Evolutionary conservation across 306 rosid species (phyloP).

Genomic region (Phaseolus lunatus): DNA sequence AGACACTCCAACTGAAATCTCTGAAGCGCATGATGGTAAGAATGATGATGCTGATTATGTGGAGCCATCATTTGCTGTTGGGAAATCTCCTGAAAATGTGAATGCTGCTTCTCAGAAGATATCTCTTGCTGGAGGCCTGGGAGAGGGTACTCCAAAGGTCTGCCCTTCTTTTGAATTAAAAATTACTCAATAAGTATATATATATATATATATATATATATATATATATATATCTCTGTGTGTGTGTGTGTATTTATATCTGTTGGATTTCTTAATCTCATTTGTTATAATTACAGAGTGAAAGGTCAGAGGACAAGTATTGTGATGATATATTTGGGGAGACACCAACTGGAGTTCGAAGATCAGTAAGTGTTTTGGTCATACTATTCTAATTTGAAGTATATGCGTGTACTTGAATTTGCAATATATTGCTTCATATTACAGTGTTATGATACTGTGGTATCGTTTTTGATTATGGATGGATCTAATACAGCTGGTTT

Average conservation of each 20-base stretch:
- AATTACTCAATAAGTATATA: not conserved
- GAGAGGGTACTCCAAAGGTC: constrained; percentile 96
- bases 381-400: constrained; percentile 8
- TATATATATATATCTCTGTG: constrained; percentile 10
- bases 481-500: not conserved
- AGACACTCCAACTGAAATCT: constrained; percentile 48
- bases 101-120: constrained; percentile 55
- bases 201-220: not conserved
- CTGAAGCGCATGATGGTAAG: constrained; percentile 55
- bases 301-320: constrained; percentile 72
- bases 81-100: constrained; percentile 75
- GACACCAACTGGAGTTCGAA: constrained; percentile 92
- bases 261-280: constrained; percentile 40
- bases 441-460: not conserved
- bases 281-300: constrained; percentile 68
- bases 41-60: constrained; percentile 54
- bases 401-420: not conserved
- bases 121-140: constrained; percentile 65
- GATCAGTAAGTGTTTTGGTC: constrained; percentile 59
- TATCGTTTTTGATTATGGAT: not conserved
- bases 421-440: not conserved
- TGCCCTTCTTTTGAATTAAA: constrained; percentile 22
- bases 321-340: constrained; percentile 99
- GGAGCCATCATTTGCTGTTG: constrained; percentile 68
- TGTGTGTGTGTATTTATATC: not conserved